Evolutionary conservation across 2,329 filamentous ascomycete genomes (phyloP), one percentile per base, ranked within the genome.

Genomic region (Coniochaeta sp.): DNA sequence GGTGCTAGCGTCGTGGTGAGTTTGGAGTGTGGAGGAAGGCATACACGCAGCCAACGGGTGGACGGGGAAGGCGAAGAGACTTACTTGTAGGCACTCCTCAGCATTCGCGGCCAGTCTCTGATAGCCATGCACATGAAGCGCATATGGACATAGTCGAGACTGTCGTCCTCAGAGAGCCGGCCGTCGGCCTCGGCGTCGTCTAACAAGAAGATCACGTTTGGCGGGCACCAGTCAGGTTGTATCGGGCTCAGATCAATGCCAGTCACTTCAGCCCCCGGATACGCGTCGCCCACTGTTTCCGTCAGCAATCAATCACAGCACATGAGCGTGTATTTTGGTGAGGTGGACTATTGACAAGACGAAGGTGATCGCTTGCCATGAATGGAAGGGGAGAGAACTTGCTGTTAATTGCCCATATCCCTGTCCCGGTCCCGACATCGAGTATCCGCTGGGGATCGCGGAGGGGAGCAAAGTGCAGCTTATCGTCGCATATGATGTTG

Each of bases 41-140:
- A 42, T 40, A 36, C 19, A 12, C 34, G 24, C 38, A 14, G 34
- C 34, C 34, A 36, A 36, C 8, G 34, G 34, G 9, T 36, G 34
- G 12, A 7, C 42, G 3, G 66, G 68, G 57, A 63, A 75, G 44
- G 42, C 34, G n/a, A n/a, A 24, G 42, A 17, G 6, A 52, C 47
- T 52, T 28, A 52, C 74, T 67, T 62, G 61, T 73, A 76, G 17
- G 72, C 70, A 55, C 73, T 72, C 16, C 61, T 60, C 60, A 82
- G 80, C 2, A 84, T 75, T 58, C 77, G 74, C 14, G 72, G 67
- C 26, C 84, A 67, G 65, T 87, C 75, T 22, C 75, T 73, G 47
- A 89, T 77, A 30, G 79, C 66, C 16, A 70, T 66, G 3, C 64
- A 65, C 14, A 66, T 71, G 56, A 68, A 66, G 10, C 72, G 60